Percentiles rank a stretch among this genome's conserved stretches.
These are phyloP conservation scores for Diplosphaera chodatii DNA, from an alignment of 139 green algal species.

Conservation along the genomic window DNA sequence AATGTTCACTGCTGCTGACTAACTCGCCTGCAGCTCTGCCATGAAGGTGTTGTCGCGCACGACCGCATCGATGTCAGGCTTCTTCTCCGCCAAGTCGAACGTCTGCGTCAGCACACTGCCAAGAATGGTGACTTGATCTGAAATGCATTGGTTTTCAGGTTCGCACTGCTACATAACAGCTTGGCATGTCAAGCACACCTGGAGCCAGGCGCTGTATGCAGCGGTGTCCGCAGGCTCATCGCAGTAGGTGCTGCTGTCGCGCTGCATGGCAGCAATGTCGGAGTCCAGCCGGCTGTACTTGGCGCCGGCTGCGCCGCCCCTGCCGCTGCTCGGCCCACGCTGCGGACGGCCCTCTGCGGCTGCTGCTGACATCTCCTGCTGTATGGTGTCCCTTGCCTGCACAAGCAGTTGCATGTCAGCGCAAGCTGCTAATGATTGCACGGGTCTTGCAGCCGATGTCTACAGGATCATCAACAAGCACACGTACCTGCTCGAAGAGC, in stretches of 20 bases:
- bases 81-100: slow-evolving; percentile 48
- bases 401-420: slow-evolving; percentile 1
- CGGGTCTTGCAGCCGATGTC: no score
- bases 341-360: not conserved
- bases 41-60: slow-evolving; percentile 64
- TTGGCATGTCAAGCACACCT: not conserved
- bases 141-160: no score
- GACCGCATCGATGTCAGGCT: slow-evolving; percentile 56
- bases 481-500: slow-evolving; percentile 65
- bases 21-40: slow-evolving; percentile 49
- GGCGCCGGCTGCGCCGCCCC: not conserved
- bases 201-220: slow-evolving; percentile 40
- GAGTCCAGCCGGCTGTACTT: slow-evolving; percentile 69
- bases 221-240: slow-evolving; percentile 84
- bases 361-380: slow-evolving; percentile 36
- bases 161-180: no score
- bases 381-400: not conserved
- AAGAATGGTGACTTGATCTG: no score
- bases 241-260: slow-evolving; percentile 87
- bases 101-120: no score
- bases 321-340: not conserved
- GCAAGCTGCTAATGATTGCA: no score
- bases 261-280: slow-evolving; percentile 76
- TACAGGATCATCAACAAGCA: no score
- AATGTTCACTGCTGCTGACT: not conserved